Base-by-base conservation (phyloP, 2,329 filamentous ascomycete genomes). In the Aspergillus glaucus region DNA sequence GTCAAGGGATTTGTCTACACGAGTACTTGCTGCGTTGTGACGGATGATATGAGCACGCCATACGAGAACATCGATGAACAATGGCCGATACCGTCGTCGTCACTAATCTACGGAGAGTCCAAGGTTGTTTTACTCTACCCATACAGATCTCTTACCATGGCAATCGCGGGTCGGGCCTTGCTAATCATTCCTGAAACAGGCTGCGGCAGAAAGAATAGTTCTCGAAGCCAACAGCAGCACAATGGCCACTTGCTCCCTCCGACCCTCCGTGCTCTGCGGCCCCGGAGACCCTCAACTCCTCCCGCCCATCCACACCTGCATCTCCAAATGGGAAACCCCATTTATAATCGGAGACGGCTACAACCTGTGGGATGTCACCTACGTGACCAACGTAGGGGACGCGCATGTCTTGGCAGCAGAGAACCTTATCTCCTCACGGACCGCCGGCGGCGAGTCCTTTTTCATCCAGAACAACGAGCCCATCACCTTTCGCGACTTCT, bases 1-100 rank as follows among this genome's bases (percentile, higher is more conserved):
- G 77, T 74, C 37, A 70, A 67, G 45, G 74, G 68, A 1, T 73
- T 83, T 41, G 70, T 83, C 43, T 81, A 78, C 56, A 82, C 79
- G 26, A 79, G 77, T 58, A 77, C 70, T 57, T 77, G 76, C 49
- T 79, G 78, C 26, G 77, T 77, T 7, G 62, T 81, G 32, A 71
- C 74, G 3, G 79, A 82, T 60, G 74, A 81, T 47, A 62, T 69
- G 59, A 58, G 53, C 30, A 51, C 57, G 28, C 49, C 62, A 10
- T 67, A 68, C 51, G 56, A 55, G 6, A 71, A 72, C 46, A 67
- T 72, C 49, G 63, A 70, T 41, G 69, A 72, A 55, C 49, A 51
- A 37, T 72, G 69, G 69, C 70, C 66, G 12, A 66, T 62, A 8
- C 62, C 68, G n/a, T 50, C 49, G 30, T 60, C 50, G 36, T 72